Evolutionary conservation across 176 grass and related monocot species (phyloP).

Genomic region (Ensete ventricosum): DNA sequence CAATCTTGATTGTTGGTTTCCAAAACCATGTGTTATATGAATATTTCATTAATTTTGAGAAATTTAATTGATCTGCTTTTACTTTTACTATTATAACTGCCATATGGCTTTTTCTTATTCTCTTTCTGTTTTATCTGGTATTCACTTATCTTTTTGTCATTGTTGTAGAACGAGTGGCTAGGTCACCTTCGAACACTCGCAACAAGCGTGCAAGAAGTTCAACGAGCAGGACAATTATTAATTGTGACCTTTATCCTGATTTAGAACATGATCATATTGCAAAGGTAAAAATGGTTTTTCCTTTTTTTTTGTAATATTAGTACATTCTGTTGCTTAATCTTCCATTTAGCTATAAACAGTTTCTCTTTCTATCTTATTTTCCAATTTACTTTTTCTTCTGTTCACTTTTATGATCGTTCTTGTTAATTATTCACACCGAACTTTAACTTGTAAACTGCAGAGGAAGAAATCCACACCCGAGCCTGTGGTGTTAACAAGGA

Average conservation of each 20-base stretch:
- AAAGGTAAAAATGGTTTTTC: constrained; percentile 1
- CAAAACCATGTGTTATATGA: no score
- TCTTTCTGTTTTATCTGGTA: background rate
- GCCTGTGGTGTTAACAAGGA: background rate
- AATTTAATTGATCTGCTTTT: no score
- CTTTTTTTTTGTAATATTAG: background rate
- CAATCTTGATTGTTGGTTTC: no score
- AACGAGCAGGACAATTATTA: background rate
- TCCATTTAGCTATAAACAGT: no score
- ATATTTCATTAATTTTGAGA: no score
- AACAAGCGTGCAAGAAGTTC: background rate
- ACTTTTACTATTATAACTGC: no score
- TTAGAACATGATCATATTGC: background rate
- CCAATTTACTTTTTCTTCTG: background rate
- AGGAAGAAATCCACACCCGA: constrained; percentile 19
- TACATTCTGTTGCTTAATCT: background rate
- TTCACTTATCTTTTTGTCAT: background rate
- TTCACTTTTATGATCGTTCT: background rate
- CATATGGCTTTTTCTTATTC: no score
- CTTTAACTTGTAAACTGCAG: constrained; percentile 5
- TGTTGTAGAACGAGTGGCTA: background rate
- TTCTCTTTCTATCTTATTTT: no score
- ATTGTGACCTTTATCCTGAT: constrained; percentile 8
- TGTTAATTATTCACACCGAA: no score
- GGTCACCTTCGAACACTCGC: background rate